phyloP scores from a whole-genome alignment of 352 stramenopile species.

The Pythium brassicae region DNA sequence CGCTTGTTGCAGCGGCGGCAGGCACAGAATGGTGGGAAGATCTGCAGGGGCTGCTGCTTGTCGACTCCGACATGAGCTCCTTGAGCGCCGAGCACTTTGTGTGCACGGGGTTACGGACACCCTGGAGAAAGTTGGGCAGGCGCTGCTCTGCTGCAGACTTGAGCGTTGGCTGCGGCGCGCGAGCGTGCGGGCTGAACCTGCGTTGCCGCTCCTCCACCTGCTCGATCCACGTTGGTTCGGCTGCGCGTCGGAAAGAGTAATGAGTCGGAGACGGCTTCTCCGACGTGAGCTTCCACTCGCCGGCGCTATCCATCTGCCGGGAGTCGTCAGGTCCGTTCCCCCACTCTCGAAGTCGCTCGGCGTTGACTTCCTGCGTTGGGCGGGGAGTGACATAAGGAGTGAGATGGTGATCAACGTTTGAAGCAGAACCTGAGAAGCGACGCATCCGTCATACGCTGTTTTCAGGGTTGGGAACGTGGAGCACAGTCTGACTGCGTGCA shows the following conservation, averaged over 20 bases:
- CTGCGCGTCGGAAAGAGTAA: conserved; percentile 54
- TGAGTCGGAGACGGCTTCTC: conserved; percentile 51
- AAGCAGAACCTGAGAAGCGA: neutral
- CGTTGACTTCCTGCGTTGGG: conserved; percentile 9
- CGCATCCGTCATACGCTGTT: neutral
- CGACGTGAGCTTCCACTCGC: conserved; percentile 59
- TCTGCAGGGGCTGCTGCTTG: neutral
- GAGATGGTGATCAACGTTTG: neutral
- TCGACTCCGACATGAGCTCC: neutral
- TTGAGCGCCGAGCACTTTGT: conserved; percentile 14
- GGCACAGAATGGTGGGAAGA: neutral
- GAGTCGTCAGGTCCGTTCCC: conserved; percentile 24
- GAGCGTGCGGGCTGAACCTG: conserved; percentile 33
- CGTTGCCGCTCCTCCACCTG: conserved; percentile 51
- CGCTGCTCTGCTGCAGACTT: conserved; percentile 22
- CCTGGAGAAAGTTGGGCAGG: conserved; percentile 50
- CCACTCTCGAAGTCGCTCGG: conserved; percentile 47
- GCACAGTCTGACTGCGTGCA: conserved; percentile 7
- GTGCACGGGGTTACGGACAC: conserved; percentile 32
- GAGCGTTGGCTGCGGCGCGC: conserved; percentile 1
- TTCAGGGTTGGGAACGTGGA: conserved; percentile 2
- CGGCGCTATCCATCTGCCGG: conserved; percentile 46
- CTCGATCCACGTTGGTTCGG: conserved; percentile 61
- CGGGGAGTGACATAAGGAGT: neutral
- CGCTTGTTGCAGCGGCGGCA: neutral